phyloP scores from a whole-genome alignment of 345 rosid species.

The Hypericum androsaemum region DNA sequence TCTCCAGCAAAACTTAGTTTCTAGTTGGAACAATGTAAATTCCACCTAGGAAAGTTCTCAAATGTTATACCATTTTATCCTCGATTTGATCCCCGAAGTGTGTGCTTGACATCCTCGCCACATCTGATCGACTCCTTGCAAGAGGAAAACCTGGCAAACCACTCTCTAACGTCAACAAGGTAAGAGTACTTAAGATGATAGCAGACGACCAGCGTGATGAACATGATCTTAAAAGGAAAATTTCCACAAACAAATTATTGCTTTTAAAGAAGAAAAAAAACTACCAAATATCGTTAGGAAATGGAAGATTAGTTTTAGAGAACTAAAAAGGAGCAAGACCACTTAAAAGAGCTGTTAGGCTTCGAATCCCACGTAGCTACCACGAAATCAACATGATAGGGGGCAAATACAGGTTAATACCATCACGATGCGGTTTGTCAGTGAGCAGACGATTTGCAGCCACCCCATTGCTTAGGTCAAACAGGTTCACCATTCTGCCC shows the following conservation, averaged over 20 bases:
- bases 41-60: slow-evolving; percentile 6
- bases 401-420: slow-evolving; percentile 24
- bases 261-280: no score
- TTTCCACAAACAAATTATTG: no score
- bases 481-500: slow-evolving; percentile 51
- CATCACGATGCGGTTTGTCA: slow-evolving; percentile 42
- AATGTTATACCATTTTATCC: slow-evolving; percentile 48
- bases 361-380: background rate
- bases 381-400: background rate
- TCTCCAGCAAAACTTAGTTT: slow-evolving; percentile 17
- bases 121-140: slow-evolving; percentile 67
- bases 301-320: no score
- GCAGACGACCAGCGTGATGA: no score
- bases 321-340: no score
- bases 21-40: slow-evolving; percentile 8
- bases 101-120: slow-evolving; percentile 29
- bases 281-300: no score
- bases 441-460: slow-evolving; percentile 42
- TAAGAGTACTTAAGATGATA: no score
- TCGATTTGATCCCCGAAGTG: slow-evolving; percentile 46
- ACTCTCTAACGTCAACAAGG: background rate
- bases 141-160: slow-evolving; percentile 33
- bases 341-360: no score
- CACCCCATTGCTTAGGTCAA: slow-evolving; percentile 51
- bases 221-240: no score